Percentiles rank a stretch among this genome's conserved stretches.
Evolutionary conservation across 164 flowering plant genomes (phyloP).

Genomic region (Nelumbo lutea): DNA sequence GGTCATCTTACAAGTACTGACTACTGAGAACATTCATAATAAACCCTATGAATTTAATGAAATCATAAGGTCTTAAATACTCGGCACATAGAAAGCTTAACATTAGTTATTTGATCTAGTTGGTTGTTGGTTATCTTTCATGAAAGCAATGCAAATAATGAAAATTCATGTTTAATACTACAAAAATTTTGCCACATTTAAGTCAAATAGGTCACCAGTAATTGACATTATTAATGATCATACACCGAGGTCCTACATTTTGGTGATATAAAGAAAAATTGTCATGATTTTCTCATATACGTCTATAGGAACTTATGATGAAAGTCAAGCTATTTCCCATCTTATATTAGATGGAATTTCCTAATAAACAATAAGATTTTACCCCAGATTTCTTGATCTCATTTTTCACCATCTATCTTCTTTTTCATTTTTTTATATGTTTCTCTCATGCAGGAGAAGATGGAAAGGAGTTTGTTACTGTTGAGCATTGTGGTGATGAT

Average conservation of each 20-base stretch:
- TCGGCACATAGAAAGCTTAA: too few species aligned
- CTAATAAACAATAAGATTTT: background rate
- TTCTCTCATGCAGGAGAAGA: conserved; percentile 64
- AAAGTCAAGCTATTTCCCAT: background rate
- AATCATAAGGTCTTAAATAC: too few species aligned
- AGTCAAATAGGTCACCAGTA: background rate
- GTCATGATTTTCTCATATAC: background rate
- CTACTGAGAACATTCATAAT: too few species aligned
- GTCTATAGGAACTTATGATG: background rate
- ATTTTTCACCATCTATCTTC: background rate
- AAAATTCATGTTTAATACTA: background rate
- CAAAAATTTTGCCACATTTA: background rate
- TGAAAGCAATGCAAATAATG: background rate
- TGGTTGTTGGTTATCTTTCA: too few species aligned
- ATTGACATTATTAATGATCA: background rate
- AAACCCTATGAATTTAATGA: too few species aligned
- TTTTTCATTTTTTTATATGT: background rate
- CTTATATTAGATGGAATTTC: background rate
- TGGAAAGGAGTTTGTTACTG: conserved; percentile 76
- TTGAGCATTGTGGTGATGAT: conserved; percentile 96
- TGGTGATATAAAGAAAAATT: background rate
- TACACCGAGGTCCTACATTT: background rate
- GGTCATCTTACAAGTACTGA: too few species aligned
- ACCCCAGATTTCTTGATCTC: background rate
- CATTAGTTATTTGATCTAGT: too few species aligned